These are phyloP conservation scores for Penicillium psychrofluorescens DNA, from an alignment of 495 filamentous ascomycete genomes.

Conservation along the genomic window DNA sequence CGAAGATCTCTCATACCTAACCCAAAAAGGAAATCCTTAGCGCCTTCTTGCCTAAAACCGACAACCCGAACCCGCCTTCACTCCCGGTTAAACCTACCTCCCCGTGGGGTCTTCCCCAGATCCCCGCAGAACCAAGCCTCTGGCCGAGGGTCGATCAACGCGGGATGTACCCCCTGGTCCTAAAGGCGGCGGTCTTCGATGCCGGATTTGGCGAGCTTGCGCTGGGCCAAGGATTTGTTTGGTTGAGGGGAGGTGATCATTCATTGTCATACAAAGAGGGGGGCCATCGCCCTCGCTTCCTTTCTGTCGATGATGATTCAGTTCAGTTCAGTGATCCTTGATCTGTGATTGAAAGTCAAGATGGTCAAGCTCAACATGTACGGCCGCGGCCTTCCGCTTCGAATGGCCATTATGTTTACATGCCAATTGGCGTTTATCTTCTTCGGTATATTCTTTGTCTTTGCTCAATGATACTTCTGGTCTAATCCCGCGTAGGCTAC, in stretches of 20 bases:
- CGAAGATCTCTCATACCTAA: no score
- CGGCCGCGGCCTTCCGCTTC: conserved; percentile 25
- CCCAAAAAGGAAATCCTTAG: no score
- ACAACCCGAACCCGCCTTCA: not conserved
- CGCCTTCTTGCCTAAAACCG: not conserved
- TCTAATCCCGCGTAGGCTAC: conserved; percentile 27
- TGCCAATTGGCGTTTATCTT: conserved; percentile 34
- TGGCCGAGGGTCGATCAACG: no score
- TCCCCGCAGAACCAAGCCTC: no score
- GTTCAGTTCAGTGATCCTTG: not conserved
- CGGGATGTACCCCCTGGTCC: not conserved
- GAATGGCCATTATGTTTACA: conserved; percentile 30
- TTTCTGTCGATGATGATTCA: no score
- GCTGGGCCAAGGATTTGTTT: no score
- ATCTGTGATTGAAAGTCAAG: not conserved
- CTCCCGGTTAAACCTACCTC: no score
- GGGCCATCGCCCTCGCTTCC: no score
- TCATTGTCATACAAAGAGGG: no score
- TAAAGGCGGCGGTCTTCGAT: not conserved
- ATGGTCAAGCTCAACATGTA: conserved; percentile 25
- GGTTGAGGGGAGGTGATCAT: no score
- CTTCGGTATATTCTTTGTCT: conserved; percentile 16
- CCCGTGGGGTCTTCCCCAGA: no score
- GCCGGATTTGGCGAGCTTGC: no score
- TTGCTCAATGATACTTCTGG: not conserved